Conservation (phyloP, 352 stramenopile species). For the Phytophthora boehmeriae region DNA sequence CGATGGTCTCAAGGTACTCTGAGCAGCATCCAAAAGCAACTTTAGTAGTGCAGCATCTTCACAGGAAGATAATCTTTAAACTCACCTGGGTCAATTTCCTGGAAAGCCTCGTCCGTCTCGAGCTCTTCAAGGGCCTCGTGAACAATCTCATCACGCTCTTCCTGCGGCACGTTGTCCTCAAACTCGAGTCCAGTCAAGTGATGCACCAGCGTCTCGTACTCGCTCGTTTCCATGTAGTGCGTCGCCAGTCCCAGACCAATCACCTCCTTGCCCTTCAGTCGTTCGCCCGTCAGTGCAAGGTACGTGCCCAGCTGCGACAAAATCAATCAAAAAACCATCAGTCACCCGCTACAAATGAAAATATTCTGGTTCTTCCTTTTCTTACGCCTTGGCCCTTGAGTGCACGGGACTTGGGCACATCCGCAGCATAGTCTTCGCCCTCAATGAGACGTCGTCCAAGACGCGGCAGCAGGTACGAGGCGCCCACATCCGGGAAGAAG, state of each 20-base stretch:
- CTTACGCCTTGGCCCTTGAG: constrained; percentile 75
- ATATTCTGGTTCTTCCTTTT: background rate
- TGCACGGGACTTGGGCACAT: constrained; percentile 73
- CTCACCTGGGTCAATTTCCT: constrained; percentile 71
- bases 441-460: constrained; percentile 75
- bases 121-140: constrained; percentile 78
- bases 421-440: constrained; percentile 71
- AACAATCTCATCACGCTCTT: constrained; percentile 87
- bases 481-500: constrained; percentile 98
- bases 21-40: constrained; percentile 18
- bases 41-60: background rate
- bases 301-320: constrained; percentile 88
- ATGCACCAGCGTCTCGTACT: constrained; percentile 89
- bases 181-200: constrained; percentile 88
- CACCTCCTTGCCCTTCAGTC: constrained; percentile 89
- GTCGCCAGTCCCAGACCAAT: constrained; percentile 96
- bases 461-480: constrained; percentile 92
- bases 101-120: constrained; percentile 85
- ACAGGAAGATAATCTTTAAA: constrained; percentile 2
- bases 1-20: constrained; percentile 79
- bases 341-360: background rate
- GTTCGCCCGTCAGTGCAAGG: constrained; percentile 94
- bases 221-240: constrained; percentile 92
- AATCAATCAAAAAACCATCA: constrained; percentile 19
- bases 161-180: constrained; percentile 66